Evolutionary conservation across 2,329 filamentous ascomycete genomes (phyloP), one percentile per base, ranked within the genome.

Genomic region (Knufia fluminis): DNA sequence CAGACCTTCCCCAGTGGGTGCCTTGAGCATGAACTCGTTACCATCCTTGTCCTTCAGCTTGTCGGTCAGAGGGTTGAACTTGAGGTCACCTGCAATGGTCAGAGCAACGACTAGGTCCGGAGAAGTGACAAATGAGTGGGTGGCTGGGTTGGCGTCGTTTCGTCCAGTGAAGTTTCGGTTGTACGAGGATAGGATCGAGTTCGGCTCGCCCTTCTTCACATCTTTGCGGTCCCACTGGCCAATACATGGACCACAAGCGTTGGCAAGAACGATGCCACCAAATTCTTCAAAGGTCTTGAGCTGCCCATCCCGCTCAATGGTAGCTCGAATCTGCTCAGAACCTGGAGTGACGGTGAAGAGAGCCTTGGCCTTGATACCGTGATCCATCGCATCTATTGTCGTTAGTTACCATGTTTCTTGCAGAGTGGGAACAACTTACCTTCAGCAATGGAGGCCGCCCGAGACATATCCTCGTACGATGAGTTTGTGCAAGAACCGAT

Each of bases 101-200:
- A 95, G 73, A 59, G 89, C 89, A 48, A 94, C 86, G 38, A 94
- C 88, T 54, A 95, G 75, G 66, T 95, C 89, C 50, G 89, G 89
- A 4, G 88, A 94, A 57, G 89, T 84, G 59, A 94, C 89, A 69
- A 95, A 95, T 51, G 87, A 87, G 76, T 94, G 89, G 46, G 89
- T 95, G 49, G 88, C 88, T 35, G 89, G 89, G 78, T 95, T 97
- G 59, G 86, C 89, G 61, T 95, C 90, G 70, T 97, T 97, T 67
- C 92, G 88, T 59, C 91, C 91, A 54, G 91, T 97, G 77, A 98
- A 97, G 82, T 98, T 97, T 72, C 92, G 89, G 85, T 98, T 98
- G 83, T 96, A 98, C 23, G 92, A 97, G 41, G 90, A 96, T 67
- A 98, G 77, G 68, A 98, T 98, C 4, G 89, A 94, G 82, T 98